Evolutionary conservation across 2,329 filamentous ascomycete species (phyloP).

Genomic region (Gnomoniopsis smithogilvyi): DNA sequence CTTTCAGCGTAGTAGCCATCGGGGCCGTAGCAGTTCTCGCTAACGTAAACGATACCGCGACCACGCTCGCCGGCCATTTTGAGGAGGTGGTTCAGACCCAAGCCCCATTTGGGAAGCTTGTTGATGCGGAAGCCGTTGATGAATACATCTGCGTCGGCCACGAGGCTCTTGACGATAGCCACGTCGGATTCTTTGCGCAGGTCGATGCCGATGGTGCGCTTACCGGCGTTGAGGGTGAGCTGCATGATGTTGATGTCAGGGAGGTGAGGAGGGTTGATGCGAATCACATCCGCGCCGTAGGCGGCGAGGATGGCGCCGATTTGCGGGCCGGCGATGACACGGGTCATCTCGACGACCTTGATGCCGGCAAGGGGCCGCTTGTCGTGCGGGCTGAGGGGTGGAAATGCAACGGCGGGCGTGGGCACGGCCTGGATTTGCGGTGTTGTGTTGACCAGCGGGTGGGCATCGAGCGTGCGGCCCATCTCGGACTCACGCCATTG

Average conservation of each 20-base stretch:
- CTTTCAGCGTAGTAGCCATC: slow-evolving; percentile 41
- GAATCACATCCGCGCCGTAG: slow-evolving; percentile 44
- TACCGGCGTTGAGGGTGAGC: slow-evolving; percentile 42
- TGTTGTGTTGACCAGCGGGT: slow-evolving; percentile 40
- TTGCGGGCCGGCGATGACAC: slow-evolving; percentile 45
- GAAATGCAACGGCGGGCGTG: slow-evolving; percentile 31
- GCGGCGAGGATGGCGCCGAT: slow-evolving; percentile 40
- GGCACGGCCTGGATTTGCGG: slow-evolving; percentile 30
- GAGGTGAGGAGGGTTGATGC: slow-evolving; percentile 39
- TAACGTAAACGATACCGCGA: slow-evolving; percentile 43
- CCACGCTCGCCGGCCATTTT: slow-evolving; percentile 35
- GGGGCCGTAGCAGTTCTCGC: slow-evolving; percentile 49
- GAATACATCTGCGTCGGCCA: slow-evolving; percentile 50
- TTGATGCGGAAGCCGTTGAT: slow-evolving; percentile 50
- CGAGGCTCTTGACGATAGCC: slow-evolving; percentile 26
- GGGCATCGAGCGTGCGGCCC: slow-evolving; percentile 36
- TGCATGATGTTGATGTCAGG: slow-evolving; percentile 39
- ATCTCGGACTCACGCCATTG: slow-evolving; percentile 41
- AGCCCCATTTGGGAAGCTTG: slow-evolving; percentile 37
- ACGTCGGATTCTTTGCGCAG: slow-evolving; percentile 25
- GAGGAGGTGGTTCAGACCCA: slow-evolving; percentile 38
- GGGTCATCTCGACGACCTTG: slow-evolving; percentile 47
- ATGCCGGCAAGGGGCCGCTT: slow-evolving; percentile 40
- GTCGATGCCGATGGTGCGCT: slow-evolving; percentile 44
- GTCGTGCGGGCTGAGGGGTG: slow-evolving; percentile 26